Evolutionary conservation across 192 early-diverging fungal species (phyloP), one percentile per base, ranked within the genome.

Genomic region (Bifiguratus adelaidae): DNA sequence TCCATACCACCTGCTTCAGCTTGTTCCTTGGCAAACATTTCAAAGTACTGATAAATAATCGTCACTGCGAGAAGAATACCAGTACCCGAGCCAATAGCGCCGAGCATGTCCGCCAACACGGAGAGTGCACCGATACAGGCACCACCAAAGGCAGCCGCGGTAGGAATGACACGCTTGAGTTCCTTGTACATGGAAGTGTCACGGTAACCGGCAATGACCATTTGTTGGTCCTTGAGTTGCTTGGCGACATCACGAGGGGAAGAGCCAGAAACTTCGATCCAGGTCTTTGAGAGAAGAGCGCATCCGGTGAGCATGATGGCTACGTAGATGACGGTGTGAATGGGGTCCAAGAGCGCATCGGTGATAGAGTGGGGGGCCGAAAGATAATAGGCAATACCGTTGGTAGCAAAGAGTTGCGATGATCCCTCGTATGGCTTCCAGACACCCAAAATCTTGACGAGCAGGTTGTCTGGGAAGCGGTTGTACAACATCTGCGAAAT

Each of bases 151-250:
- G 88, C 84, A 16, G 96, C 96, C 43, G 96, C 96, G 41, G 86
- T 91, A 9, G 96, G 96, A 60, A 99, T 99, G 42, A 96, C 81
- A 50, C 89, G 82, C 83, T 99, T 99, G 58, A 99, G 78, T 77
- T 97, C 95, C 84, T 97, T 99, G 81, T 99, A 99, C 88, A 95
- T 88, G 45, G 90, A 89, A 13, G 73, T 82, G 50, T 95, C 93
- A 59, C 94, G 85, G 63, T 94, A 81, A 24, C 92, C 91, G 19
- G 87, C 82, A 69, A 99, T 85, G 16, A 92, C 91, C 53, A 93
- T 83, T 62, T 88, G 82, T 70, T 99, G 96, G 50, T 95, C 91
- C 70, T 94, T 95, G 61, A 99, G 80, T 79, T 99, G 91, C 45
- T 81, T 83, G 22, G 96, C 95, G 38, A 99, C 96, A 52, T 99